A percentile compares a stretch with the other conserved stretches of the same genome.
phyloP scores from a whole-genome alignment of 2,329 filamentous ascomycete species.

The Aspergillus carbonarius region DNA sequence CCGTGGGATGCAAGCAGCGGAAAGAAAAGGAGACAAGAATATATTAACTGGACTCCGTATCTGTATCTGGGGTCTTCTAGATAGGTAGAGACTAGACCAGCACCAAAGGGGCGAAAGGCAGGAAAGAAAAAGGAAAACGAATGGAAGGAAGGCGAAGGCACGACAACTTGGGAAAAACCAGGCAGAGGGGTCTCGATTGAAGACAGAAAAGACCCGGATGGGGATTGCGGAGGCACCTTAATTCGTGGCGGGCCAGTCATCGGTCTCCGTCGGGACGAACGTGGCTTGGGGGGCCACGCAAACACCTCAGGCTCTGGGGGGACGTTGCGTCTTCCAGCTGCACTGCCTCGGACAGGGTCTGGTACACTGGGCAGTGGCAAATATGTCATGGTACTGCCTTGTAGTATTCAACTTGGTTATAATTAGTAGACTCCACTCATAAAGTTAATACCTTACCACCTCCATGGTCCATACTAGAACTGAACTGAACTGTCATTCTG shows the following conservation, averaged over 20 bases:
- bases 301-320: neutral
- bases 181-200: neutral
- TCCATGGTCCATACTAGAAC: no score
- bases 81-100: neutral
- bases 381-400: no score
- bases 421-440: no score
- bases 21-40: neutral
- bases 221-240: constrained; percentile 10
- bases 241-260: constrained; percentile 6
- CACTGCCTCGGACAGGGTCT: constrained; percentile 3
- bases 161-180: neutral
- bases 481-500: no score
- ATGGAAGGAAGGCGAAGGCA: no score
- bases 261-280: neutral
- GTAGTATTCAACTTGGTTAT: no score
- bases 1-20: neutral
- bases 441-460: no score
- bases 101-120: neutral
- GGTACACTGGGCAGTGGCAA: no score
- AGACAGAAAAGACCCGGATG: neutral
- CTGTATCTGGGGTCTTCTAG: no score
- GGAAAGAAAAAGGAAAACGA: neutral
- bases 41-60: neutral
- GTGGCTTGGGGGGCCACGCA: constrained; percentile 5
- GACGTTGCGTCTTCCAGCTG: constrained; percentile 2